These are phyloP conservation scores for Schwanniomyces yamadae DNA, from an alignment of 805 yeast species.

Conservation along the genomic window DNA sequence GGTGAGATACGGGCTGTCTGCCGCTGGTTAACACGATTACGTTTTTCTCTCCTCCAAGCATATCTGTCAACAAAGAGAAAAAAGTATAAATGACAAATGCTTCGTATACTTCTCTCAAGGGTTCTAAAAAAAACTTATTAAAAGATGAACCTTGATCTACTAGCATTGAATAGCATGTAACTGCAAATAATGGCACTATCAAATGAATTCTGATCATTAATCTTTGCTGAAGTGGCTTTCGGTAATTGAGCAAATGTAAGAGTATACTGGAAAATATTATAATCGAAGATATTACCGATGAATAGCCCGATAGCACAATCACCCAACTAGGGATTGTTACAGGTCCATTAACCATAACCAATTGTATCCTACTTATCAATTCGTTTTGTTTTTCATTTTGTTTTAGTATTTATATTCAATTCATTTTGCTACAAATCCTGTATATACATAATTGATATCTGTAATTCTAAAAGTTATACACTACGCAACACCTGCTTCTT, in stretches of 20 bases:
- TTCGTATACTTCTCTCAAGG: slow-evolving; percentile 86
- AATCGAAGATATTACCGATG: slow-evolving; percentile 19
- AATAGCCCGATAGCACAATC: slow-evolving; percentile 18
- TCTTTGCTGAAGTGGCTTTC: slow-evolving; percentile 88
- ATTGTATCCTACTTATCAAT: too few relatives aligned
- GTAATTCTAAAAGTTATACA: not conserved
- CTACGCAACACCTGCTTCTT: slow-evolving; percentile 18
- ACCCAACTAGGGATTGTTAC: slow-evolving; percentile 16
- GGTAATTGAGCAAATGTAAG: slow-evolving; percentile 56
- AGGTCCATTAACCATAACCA: slow-evolving; percentile 4
- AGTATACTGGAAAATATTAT: slow-evolving; percentile 24
- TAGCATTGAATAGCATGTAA: slow-evolving; percentile 63
- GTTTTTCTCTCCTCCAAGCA: slow-evolving; percentile 89
- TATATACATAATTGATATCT: too few relatives aligned
- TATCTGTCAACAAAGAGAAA: slow-evolving; percentile 74
- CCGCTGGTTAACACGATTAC: slow-evolving; percentile 73
- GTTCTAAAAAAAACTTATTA: slow-evolving; percentile 56
- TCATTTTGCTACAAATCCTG: slow-evolving; percentile 1
- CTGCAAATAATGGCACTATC: slow-evolving; percentile 78
- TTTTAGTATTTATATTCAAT: too few relatives aligned
- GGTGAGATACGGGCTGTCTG: slow-evolving; percentile 67
- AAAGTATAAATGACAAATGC: slow-evolving; percentile 95
- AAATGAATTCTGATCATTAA: slow-evolving; percentile 77
- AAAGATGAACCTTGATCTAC: slow-evolving; percentile 39
- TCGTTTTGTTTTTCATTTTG: too few relatives aligned